These are phyloP conservation scores for Lineolata rhizophorae DNA, from an alignment of 495 filamentous ascomycete genomes.

Conservation along the genomic window DNA sequence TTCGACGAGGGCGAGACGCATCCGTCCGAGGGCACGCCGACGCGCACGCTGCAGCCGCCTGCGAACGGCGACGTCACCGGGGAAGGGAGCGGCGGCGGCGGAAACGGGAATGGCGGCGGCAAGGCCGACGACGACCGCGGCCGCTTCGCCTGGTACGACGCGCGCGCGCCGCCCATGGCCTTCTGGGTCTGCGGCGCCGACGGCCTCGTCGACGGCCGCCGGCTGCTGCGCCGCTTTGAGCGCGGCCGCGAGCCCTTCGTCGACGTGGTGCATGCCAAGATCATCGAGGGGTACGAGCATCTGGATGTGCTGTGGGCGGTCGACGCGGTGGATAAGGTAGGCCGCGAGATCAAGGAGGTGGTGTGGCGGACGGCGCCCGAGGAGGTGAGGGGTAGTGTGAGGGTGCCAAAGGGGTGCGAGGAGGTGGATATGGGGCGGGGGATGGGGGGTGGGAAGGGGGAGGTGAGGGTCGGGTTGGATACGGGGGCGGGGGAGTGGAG, in stretches of 20 bases:
- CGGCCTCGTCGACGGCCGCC: constrained; percentile 59
- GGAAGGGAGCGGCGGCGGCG: constrained; percentile 6
- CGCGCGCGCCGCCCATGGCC: constrained; percentile 61
- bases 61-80: too few relatives aligned
- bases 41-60: background rate
- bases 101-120: constrained; percentile 4
- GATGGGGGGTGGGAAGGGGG: too few relatives aligned
- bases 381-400: constrained; percentile 31
- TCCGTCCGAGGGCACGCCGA: constrained; percentile 4
- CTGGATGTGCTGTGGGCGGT: constrained; percentile 94
- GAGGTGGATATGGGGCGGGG: constrained; percentile 12
- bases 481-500: too few relatives aligned
- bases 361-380: constrained; percentile 52
- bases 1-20: background rate
- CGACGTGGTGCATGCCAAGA: constrained; percentile 51
- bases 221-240: constrained; percentile 51
- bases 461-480: too few relatives aligned
- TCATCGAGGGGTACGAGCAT: constrained; percentile 85
- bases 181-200: constrained; percentile 76
- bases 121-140: constrained; percentile 9
- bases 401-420: constrained; percentile 41
- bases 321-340: constrained; percentile 67
- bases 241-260: constrained; percentile 67
- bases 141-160: constrained; percentile 55
- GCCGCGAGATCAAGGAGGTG: constrained; percentile 58